Evolutionary conservation across 2,329 filamentous ascomycete species (phyloP).

Genomic region (Diaporthe citriasiana): DNA sequence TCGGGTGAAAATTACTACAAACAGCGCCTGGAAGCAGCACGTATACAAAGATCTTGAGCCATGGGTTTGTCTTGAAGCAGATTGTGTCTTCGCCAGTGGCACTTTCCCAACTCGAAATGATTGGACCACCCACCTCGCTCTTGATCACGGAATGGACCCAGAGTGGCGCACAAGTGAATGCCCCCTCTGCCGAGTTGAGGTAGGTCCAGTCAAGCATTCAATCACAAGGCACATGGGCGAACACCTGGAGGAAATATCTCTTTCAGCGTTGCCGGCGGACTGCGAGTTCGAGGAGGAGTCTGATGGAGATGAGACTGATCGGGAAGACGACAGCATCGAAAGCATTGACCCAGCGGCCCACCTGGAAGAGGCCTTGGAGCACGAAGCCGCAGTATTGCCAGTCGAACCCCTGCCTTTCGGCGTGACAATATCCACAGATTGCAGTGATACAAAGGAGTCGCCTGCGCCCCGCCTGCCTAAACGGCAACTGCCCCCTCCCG

Average conservation of each 20-base stretch:
- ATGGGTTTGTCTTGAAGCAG: conserved; percentile 33
- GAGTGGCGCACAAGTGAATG: conserved; percentile 19
- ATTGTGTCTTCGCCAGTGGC: background rate
- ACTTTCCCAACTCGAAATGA: conserved; percentile 8
- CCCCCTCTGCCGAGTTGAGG: conserved; percentile 12
- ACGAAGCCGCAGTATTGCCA: conserved; percentile 40
- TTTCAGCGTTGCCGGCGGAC: background rate
- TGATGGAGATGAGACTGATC: background rate
- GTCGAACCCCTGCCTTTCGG: conserved; percentile 37
- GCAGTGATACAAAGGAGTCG: conserved; percentile 69
- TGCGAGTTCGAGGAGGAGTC: conserved; percentile 16
- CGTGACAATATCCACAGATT: conserved; percentile 60
- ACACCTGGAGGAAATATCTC: conserved; percentile 33
- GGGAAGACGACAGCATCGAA: too few species aligned
- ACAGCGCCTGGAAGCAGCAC: conserved; percentile 35
- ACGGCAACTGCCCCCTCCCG: conserved; percentile 57
- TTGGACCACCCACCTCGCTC: conserved; percentile 29
- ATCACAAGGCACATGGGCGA: conserved; percentile 14
- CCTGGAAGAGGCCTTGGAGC: conserved; percentile 55
- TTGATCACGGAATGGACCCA: conserved; percentile 26
- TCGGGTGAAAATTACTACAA: background rate
- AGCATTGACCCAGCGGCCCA: too few species aligned
- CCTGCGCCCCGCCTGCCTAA: conserved; percentile 40
- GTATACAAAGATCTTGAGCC: conserved; percentile 30
- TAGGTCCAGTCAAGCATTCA: background rate